Evolutionary conservation across 306 rosid genomes (phyloP), one percentile per base, ranked within the genome.

Genomic region (Elaeagnus macrophylla): DNA sequence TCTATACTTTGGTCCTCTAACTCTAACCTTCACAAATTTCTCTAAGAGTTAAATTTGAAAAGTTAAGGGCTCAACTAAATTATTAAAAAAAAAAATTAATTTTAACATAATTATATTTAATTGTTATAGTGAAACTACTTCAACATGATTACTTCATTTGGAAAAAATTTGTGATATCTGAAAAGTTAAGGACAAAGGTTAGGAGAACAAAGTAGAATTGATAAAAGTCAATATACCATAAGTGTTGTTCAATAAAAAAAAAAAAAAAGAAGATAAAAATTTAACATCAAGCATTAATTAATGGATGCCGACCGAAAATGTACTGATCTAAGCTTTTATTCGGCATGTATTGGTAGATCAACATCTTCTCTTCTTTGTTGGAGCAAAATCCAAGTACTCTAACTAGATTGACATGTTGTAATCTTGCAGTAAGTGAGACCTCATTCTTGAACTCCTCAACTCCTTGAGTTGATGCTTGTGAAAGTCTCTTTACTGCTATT

Each of bases 401-500:
- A 20, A 64, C 76, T 54, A 75, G 79, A 47, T 81, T 75, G 16
- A 72, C 73, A 53, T 81, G 88, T 32, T 78, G 79, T 1, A 77
- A 59, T 51, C 79, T 66, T 51, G 79, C 79, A 0, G 72, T 72
- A 40, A 75, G 70, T 11, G 64, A 43, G 38, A 79, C 77, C 60
- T 82, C 89, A 41, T 73, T 79, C 57, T 65, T 43, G 40, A 82
- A 79, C 52, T 82, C 85, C 54, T 69, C 73, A 18, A 53, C 59
- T 35, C 83, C 83, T 57, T 79, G 85, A 42, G 49, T 57, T 1
- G 83, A 82, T 3, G 72, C 45, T 54, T 67, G 65, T 11, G 85
- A 79, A 48, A 77, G 67, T 37, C 68, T 71, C 49, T 79, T 82
- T 15, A 76, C 77, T 0, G 85, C 79, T 45, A 79, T 57, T 65